Base-by-base conservation (phyloP, 441 rosid genomes). In the Populus tomentosa region DNA sequence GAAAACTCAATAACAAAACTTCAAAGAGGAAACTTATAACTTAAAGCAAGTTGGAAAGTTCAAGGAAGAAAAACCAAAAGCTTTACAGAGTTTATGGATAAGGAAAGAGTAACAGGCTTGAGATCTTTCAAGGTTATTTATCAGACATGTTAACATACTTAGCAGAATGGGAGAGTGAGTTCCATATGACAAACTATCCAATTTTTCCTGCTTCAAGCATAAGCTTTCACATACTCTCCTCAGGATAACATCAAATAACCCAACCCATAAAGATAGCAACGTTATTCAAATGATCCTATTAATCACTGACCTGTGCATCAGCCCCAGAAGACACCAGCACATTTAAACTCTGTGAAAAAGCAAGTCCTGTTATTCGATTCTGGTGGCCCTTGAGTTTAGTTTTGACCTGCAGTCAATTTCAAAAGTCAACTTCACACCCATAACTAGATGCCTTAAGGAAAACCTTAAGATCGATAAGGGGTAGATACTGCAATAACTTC, bases 351-450 rank as follows among this genome's bases (percentile, higher is more conserved):
- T 85, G 85, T 69, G 98, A 93, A 80, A 91, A 93, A 30, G 98
- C 95, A 70, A 93, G 88, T 69, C 97, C 98, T 5, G 93, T 89
- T 73, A 91, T 86, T 75, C 87, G 87, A 65, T 85, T 89, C 82
- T 90, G 93, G 80, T 93, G 98, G 35, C 98, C 98, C 84, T 88
- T 93, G 73, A 93, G 83, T 80, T 90, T 91, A 66, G 90, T 85
- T 88, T 89, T 93, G 50, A 93, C 95, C 95, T 93, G 83, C 78
- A 67, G 74, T 59, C 38, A 70, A 65, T 24, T 79, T 38, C 72
- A 67, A 66, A 69, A 13, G 64, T 62, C 42, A 77, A 72, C 69
- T 24, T 75, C 68, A 36, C 62, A 61, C 70, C 80, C 7, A 21
- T 21, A 46, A 40, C 23, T 67, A 56, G 46, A 63, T 40, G 46